These are phyloP conservation scores for Drechslerella coelobrocha DNA, from an alignment of 2,329 filamentous ascomycete genomes.

Conservation along the genomic window DNA sequence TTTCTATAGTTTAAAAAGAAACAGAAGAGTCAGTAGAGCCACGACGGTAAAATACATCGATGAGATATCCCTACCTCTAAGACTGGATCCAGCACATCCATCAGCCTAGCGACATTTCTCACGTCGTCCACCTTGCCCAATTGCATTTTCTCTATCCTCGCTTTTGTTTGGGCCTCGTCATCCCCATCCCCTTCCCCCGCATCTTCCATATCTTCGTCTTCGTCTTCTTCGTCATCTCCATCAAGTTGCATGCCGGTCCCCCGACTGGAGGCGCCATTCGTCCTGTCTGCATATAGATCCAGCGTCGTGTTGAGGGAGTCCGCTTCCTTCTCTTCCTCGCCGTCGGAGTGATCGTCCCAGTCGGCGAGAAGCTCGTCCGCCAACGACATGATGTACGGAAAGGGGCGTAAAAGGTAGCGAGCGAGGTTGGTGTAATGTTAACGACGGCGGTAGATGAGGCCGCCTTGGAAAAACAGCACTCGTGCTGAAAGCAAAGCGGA, in stretches of 20 bases:
- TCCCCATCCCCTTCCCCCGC: constrained; percentile 58
- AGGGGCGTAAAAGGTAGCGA: too few relatives aligned
- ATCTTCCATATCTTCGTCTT: constrained; percentile 64
- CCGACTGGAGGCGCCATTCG: constrained; percentile 57
- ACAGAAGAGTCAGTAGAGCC: too few relatives aligned
- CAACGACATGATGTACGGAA: constrained; percentile 73
- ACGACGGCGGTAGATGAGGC: constrained; percentile 10
- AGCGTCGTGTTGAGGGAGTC: constrained; percentile 60
- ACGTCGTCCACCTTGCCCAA: constrained; percentile 77
- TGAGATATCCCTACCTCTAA: constrained; percentile 73
- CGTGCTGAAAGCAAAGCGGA: too few relatives aligned
- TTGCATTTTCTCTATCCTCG: constrained; percentile 82
- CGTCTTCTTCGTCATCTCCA: constrained; percentile 66
- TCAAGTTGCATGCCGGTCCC: constrained; percentile 67
- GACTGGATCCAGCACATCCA: constrained; percentile 80
- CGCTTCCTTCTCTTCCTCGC: constrained; percentile 67
- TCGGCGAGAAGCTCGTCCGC: constrained; percentile 92
- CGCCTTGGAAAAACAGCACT: too few relatives aligned
- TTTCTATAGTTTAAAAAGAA: constrained; percentile 65
- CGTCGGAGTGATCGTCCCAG: constrained; percentile 84
- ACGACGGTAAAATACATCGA: constrained; percentile 55
- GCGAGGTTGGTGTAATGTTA: constrained; percentile 30
- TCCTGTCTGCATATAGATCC: constrained; percentile 57
- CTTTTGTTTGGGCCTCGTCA: constrained; percentile 74
- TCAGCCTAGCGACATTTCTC: constrained; percentile 77